A percentile compares a stretch with the other conserved stretches of the same genome.
Evolutionary conservation across 2,329 filamentous ascomycete species (phyloP).

Genomic region (Sporothrix protearum): DNA sequence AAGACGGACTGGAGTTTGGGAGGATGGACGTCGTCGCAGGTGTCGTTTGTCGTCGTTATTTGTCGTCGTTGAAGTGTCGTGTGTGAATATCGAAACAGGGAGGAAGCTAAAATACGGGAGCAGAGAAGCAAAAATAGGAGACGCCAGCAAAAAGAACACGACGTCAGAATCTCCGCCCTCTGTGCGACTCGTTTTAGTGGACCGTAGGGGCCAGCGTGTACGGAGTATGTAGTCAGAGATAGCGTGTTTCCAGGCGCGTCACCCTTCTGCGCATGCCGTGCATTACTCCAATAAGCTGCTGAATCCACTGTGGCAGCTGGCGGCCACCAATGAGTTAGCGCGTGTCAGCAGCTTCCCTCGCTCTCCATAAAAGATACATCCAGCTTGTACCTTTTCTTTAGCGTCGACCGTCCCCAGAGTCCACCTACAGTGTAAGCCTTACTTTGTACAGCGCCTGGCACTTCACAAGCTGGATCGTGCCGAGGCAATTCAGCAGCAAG

Average conservation of each 20-base stretch:
- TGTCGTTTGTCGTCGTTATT: not conserved
- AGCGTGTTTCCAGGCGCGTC: slow-evolving; percentile 5
- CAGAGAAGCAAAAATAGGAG: not conserved
- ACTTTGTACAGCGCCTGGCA: not conserved
- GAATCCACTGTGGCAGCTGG: not conserved
- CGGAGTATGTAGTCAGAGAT: too few species aligned
- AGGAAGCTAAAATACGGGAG: not conserved
- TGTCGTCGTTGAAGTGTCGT: not conserved
- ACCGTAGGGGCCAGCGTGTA: too few species aligned
- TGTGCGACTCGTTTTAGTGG: not conserved
- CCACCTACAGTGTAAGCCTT: too few species aligned
- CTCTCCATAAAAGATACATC: slow-evolving; percentile 3
- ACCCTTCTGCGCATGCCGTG: not conserved
- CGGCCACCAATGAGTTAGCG: not conserved
- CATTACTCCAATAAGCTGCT: not conserved
- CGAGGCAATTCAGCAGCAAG: slow-evolving; percentile 14
- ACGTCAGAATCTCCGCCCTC: slow-evolving; percentile 20
- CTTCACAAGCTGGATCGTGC: slow-evolving; percentile 18
- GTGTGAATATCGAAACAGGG: not conserved
- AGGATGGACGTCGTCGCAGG: not conserved
- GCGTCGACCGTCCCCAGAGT: not conserved
- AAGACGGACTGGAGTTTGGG: not conserved
- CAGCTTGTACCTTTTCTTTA: slow-evolving; percentile 3
- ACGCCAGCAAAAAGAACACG: slow-evolving; percentile 22
- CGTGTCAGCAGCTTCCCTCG: not conserved